Evolutionary conservation across 768 basidiomycete species (phyloP).

Genomic region (Polyporus arcularius): DNA sequence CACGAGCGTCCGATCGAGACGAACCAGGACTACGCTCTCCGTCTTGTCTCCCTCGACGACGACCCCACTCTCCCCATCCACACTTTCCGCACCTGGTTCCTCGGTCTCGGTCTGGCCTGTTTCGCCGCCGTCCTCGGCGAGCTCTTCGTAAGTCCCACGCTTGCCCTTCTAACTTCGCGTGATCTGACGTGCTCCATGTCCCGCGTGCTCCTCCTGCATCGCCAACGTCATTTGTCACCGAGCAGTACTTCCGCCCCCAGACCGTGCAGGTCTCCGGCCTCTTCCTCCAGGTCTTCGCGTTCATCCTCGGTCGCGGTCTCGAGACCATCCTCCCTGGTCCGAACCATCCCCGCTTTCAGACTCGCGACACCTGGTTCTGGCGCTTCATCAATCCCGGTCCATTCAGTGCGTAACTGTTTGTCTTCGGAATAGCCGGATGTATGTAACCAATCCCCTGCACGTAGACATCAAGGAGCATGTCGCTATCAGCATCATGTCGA

Average conservation of each 20-base stretch:
- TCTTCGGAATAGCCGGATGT: neutral
- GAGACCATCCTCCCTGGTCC: conserved; percentile 28
- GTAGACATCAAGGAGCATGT: conserved; percentile 40
- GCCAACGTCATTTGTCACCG: neutral
- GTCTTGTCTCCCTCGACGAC: conserved; percentile 54
- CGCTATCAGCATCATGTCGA: conserved; percentile 31
- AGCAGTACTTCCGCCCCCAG: conserved; percentile 27
- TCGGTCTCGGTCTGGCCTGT: conserved; percentile 31
- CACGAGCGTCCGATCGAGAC: conserved; percentile 55
- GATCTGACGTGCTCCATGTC: conserved; percentile 7
- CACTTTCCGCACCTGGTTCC: conserved; percentile 35
- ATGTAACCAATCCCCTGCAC: conserved; percentile 1
- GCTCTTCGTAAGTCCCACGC: conserved; percentile 42
- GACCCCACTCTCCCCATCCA: conserved; percentile 35
- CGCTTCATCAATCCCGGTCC: conserved; percentile 32
- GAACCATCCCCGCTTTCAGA: conserved; percentile 23
- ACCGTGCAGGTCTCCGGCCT: conserved; percentile 26
- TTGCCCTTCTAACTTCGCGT: neutral
- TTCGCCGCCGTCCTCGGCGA: conserved; percentile 40
- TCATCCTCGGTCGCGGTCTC: conserved; percentile 30
- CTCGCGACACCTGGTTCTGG: conserved; percentile 26
- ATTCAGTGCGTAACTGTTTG: conserved; percentile 19
- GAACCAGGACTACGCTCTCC: conserved; percentile 46
- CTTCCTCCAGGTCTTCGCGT: conserved; percentile 28
- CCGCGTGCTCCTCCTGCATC: neutral